Evolutionary conservation across 225 moss, liverwort and hornwort genomes (phyloP).

Genomic region (Marchantia polymorpha): DNA sequence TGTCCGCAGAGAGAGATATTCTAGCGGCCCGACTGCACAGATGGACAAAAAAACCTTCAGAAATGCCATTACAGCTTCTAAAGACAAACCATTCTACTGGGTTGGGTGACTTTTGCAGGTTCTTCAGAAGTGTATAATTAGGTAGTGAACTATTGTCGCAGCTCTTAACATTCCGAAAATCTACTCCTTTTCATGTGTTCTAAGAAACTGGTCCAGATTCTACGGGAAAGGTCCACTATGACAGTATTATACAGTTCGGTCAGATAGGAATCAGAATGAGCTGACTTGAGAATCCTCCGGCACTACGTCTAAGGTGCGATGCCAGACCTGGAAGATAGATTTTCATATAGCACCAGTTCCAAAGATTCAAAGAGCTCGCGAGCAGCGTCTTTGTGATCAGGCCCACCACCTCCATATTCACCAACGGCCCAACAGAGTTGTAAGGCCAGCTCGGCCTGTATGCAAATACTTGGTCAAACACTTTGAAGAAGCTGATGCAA

Average conservation of each 20-base stretch:
- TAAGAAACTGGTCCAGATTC: background rate
- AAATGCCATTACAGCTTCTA: background rate
- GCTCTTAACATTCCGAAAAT: background rate
- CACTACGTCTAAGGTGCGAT: background rate
- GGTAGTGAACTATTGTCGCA: background rate
- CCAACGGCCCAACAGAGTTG: conserved; percentile 98
- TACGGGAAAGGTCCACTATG: background rate
- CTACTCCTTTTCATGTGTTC: background rate
- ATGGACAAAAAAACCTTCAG: background rate
- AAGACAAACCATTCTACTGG: background rate
- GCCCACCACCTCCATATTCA: conserved; percentile 92
- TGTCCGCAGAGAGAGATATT: conserved; percentile 43
- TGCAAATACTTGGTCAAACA: background rate
- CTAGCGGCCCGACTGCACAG: conserved; percentile 40
- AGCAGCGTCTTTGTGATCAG: conserved; percentile 70
- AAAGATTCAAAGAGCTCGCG: conserved; percentile 96
- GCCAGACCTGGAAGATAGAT: conserved; percentile 85
- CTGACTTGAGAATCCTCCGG: background rate
- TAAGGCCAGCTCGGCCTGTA: conserved; percentile 82
- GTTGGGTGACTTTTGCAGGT: background rate
- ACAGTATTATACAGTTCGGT: background rate
- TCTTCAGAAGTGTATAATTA: background rate
- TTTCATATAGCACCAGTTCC: conserved; percentile 89
- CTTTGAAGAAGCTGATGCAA: background rate
- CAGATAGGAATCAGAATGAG: background rate